phyloP scores from a whole-genome alignment of 1,284 basidiomycete species.

The Trametes sp. region DNA sequence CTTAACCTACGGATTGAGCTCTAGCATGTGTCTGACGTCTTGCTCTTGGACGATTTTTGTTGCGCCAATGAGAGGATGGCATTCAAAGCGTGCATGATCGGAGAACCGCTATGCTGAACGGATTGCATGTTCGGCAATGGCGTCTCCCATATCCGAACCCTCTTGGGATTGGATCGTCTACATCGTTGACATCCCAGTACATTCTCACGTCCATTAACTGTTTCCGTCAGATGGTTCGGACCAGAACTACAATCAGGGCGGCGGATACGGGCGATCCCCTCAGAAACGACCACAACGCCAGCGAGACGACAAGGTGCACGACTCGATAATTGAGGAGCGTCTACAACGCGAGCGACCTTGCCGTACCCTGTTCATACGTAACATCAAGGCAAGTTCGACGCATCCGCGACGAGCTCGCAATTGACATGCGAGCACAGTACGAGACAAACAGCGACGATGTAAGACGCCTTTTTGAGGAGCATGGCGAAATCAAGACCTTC shows the following conservation, averaged over 20 bases:
- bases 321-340: constrained; percentile 88
- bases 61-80: not conserved
- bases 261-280: constrained; percentile 56
- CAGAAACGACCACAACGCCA: constrained; percentile 60
- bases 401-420: not conserved
- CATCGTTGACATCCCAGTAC: constrained; percentile 43
- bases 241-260: constrained; percentile 58
- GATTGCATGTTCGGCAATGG: constrained; percentile 14
- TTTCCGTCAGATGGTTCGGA: constrained; percentile 63
- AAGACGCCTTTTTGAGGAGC: constrained; percentile 86
- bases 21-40: constrained; percentile 22
- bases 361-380: constrained; percentile 95
- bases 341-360: constrained; percentile 93
- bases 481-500: constrained; percentile 96
- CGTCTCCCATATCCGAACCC: constrained; percentile 11
- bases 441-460: constrained; percentile 88
- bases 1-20: constrained; percentile 48
- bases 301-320: constrained; percentile 84
- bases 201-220: constrained; percentile 64
- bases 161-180: constrained; percentile 13
- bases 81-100: constrained; percentile 11
- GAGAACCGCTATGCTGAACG: constrained; percentile 10
- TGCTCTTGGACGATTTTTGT: not conserved
- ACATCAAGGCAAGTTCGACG: constrained; percentile 85
- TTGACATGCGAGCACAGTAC: constrained; percentile 70